Conservation (phyloP, 768 basidiomycete genomes). For the Phanerodontia chrysosporium region DNA sequence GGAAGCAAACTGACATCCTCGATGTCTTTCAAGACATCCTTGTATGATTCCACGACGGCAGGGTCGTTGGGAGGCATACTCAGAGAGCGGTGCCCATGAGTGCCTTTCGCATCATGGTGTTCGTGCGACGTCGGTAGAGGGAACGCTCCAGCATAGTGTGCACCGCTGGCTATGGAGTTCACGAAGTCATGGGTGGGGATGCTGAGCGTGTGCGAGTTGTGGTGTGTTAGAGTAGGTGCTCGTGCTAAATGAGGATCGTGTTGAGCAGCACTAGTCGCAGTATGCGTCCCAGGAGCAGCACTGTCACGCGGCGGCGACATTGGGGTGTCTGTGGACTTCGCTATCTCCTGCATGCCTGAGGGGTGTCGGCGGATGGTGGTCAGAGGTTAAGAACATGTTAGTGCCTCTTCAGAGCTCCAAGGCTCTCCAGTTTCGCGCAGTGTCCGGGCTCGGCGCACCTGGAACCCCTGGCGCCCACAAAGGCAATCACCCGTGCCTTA, state of each 20-base stretch:
- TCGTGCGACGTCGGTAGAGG: constrained; percentile 6
- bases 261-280: background rate
- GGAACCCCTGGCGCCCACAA: too few species aligned
- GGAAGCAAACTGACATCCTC: constrained; percentile 33
- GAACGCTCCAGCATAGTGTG: constrained; percentile 53
- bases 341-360: too few species aligned
- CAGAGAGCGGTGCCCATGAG: constrained; percentile 2
- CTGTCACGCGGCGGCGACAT: too few species aligned
- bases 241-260: background rate
- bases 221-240: constrained; percentile 12
- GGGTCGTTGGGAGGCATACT: constrained; percentile 14
- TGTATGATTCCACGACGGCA: constrained; percentile 26
- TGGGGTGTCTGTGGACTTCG: too few species aligned
- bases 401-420: too few species aligned
- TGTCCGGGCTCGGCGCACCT: too few species aligned
- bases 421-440: too few species aligned
- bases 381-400: too few species aligned
- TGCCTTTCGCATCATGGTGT: constrained; percentile 11
- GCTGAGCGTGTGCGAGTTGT: constrained; percentile 3
- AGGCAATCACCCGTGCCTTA: too few species aligned
- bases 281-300: background rate
- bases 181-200: constrained; percentile 49
- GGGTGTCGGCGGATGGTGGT: too few species aligned
- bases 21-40: constrained; percentile 51
- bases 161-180: constrained; percentile 55